Percentiles rank a stretch among this genome's conserved stretches.
phyloP scores from a whole-genome alignment of 805 yeast species.

The Myxozyma neglecta region DNA sequence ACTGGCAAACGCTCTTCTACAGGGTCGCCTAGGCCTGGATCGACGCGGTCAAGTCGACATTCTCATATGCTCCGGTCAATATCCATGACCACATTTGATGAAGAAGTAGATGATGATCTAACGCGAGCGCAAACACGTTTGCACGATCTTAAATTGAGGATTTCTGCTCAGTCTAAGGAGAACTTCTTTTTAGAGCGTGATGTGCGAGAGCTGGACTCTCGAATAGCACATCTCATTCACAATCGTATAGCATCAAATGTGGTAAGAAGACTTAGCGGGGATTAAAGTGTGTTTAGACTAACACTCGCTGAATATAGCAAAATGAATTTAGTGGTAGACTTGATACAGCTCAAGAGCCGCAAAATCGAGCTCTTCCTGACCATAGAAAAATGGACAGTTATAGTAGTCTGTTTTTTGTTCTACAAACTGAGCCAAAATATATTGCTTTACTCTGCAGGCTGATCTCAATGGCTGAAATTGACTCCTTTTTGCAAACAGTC shows the following conservation, averaged over 20 bases:
- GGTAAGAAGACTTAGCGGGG: not conserved
- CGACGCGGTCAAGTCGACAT: slow-evolving; percentile 34
- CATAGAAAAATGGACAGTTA: slow-evolving; percentile 36
- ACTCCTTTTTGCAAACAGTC: slow-evolving; percentile 43
- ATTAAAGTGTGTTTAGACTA: not conserved
- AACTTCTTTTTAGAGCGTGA: slow-evolving; percentile 44
- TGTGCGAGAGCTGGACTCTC: slow-evolving; percentile 42
- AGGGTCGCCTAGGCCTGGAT: not conserved
- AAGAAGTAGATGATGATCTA: slow-evolving; percentile 41
- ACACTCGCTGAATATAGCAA: slow-evolving; percentile 24
- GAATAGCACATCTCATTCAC: slow-evolving; percentile 44
- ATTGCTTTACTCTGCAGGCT: slow-evolving; percentile 40
- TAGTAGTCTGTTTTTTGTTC: slow-evolving; percentile 42
- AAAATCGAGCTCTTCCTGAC: slow-evolving; percentile 37
- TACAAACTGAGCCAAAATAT: slow-evolving; percentile 43
- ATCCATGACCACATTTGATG: slow-evolving; percentile 42
- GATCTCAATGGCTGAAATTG: slow-evolving; percentile 42
- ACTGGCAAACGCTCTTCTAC: not conserved
- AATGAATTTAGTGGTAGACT: slow-evolving; percentile 40
- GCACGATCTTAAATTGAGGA: slow-evolving; percentile 39
- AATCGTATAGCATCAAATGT: slow-evolving; percentile 43
- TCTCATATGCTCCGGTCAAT: slow-evolving; percentile 42
- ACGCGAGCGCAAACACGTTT: slow-evolving; percentile 38
- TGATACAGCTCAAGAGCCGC: slow-evolving; percentile 29
- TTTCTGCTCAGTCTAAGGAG: slow-evolving; percentile 41